phyloP scores from a whole-genome alignment of 306 rosid genomes.

The Luffa acutangula region DNA sequence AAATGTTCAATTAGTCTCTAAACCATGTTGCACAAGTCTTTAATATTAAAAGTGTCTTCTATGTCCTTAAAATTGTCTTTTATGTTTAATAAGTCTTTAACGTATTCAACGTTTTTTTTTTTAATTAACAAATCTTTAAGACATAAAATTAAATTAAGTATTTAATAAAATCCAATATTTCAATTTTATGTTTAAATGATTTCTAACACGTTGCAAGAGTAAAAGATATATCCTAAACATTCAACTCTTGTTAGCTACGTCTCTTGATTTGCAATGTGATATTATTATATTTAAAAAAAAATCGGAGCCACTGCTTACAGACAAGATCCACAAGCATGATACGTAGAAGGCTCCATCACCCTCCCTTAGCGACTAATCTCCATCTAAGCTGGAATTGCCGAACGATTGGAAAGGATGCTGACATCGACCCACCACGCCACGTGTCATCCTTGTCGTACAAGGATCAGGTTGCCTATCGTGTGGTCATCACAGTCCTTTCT shows the following conservation, averaged over 20 bases:
- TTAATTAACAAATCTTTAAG: no score
- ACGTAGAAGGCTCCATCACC: not conserved
- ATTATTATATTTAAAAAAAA: not conserved
- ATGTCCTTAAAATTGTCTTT: no score
- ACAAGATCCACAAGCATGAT: not conserved
- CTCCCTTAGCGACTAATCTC: not conserved
- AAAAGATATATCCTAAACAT: not conserved
- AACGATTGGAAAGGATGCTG: constrained; percentile 11
- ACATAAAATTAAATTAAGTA: no score
- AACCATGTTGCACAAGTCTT: no score
- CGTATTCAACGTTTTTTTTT: no score
- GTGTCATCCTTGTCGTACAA: constrained; percentile 26
- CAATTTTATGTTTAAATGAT: no score
- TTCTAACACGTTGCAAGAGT: not conserved
- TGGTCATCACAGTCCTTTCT: constrained; percentile 64
- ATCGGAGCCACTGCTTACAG: not conserved
- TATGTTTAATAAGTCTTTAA: no score
- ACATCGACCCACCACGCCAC: constrained; percentile 32
- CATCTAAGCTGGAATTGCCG: not conserved
- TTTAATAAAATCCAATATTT: no score
- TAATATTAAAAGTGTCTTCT: no score
- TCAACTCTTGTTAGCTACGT: not conserved
- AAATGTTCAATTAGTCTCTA: no score
- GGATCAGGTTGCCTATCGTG: constrained; percentile 44
- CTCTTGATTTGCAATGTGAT: not conserved